Evolutionary conservation across 345 rosid species (phyloP), one percentile per base, ranked within the genome.

Genomic region (Populus nigra): DNA sequence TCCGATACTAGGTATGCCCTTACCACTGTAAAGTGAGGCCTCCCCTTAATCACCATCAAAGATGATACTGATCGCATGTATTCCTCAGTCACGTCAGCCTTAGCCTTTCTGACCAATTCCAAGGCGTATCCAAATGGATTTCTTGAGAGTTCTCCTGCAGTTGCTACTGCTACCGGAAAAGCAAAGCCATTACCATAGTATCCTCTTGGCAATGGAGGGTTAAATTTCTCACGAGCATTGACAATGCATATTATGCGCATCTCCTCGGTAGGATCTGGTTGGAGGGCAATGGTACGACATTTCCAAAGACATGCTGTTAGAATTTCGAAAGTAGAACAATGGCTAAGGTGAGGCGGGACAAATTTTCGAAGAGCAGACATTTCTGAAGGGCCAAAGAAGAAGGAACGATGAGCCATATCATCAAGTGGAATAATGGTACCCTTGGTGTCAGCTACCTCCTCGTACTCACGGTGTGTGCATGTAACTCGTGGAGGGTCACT

Each of bases 151-250:
- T 78, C 72, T 13, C 33, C 79, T 0, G 78, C 87, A 0, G 77
- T 83, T 7, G 88, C 53, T 22, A 81, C 73, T 31, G 86, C 84
- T 0, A 71, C 80, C 0, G 85, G 79, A 13, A 65, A 75, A n/a
- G 75, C 77, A 36, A 83, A 73, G 13, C 79, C 86, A 71, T 86
- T 88, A 3, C 91, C 91, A 33, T 88, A 85, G 33, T 85, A 90
- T 7, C 88, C 89, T 0, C 15, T n/a, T 0, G 71, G 69, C 17
- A 80, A 22, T 0, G 55, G 73, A 69, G 73, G 72, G 38, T 41
- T 31, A 18, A 61, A 33, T 22, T 11, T 39, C 3, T 38, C 20
- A 1, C 81, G 76, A 1, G 71, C 67, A 27, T 73, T 79, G 22
- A 67, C 68, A 1, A 39, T 1, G 66, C 47, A 61, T 27, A 69